Percentiles rank a stretch among this genome's conserved stretches.
Conservation (phyloP, 768 basidiomycete species). For the Clitopilus hobsonii region DNA sequence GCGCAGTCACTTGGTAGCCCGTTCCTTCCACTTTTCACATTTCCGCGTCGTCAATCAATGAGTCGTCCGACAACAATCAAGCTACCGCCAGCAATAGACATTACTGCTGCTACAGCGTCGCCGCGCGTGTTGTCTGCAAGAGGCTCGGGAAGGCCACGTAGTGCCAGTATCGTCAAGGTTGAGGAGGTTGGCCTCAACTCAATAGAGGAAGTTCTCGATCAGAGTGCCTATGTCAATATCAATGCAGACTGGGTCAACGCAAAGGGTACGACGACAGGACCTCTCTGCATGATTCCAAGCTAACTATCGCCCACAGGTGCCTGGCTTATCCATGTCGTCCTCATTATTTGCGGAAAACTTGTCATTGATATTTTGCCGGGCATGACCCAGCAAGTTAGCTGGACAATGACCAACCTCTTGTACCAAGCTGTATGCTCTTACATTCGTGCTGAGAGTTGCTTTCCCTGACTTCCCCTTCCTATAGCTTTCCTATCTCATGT, state of each 20-base stretch:
- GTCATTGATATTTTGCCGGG: constrained; percentile 92
- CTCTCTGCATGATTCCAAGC: constrained; percentile 1
- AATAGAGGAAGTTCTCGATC: constrained; percentile 73
- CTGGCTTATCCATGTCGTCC: constrained; percentile 95
- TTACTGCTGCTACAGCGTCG: constrained; percentile 22
- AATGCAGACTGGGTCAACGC: constrained; percentile 94
- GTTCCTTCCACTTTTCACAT: constrained; percentile 7
- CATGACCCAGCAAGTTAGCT: constrained; percentile 90
- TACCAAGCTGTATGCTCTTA: constrained; percentile 76
- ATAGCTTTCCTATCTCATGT: constrained; percentile 96
- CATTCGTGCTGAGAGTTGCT: not conserved
- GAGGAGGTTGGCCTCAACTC: constrained; percentile 73
- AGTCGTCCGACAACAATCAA: constrained; percentile 50
- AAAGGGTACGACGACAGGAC: constrained; percentile 54
- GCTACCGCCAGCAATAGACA: constrained; percentile 42
- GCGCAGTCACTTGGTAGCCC: constrained; percentile 12
- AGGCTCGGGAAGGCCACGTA: constrained; percentile 42
- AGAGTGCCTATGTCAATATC: constrained; percentile 75
- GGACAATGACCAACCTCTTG: constrained; percentile 88
- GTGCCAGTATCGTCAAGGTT: constrained; percentile 78
- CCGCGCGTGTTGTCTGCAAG: constrained; percentile 20
- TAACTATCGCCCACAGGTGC: constrained; percentile 57
- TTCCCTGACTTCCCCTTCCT: constrained; percentile 2
- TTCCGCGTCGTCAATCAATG: constrained; percentile 28
- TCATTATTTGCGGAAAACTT: constrained; percentile 87